Evolutionary conservation across 306 rosid genomes (phyloP), one percentile per base, ranked within the genome.

Genomic region (Dryas alaskensis): DNA sequence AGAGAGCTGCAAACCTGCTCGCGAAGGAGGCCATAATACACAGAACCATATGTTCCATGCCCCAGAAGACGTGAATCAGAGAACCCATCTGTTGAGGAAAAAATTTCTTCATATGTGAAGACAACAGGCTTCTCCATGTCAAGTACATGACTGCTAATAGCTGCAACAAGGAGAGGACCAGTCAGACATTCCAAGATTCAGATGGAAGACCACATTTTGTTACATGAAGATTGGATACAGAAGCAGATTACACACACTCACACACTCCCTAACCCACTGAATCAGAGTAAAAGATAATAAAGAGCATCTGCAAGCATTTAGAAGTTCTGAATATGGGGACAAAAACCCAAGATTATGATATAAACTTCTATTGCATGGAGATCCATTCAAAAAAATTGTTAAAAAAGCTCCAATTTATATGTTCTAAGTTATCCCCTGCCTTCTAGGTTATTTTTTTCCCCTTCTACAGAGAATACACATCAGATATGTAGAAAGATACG

Each of bases 11-110:
- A 74, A 81, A 95, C 99, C 98, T 92, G 99, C 74, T 92, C 93
- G 9, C 76, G 90, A 64, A 95, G 89, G 74, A 84, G 80, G 82
- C 88, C 83, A 86, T 84, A 90, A 78, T 84, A 95, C 67, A 95
- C 99, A 65, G 99, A 92, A 67, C 99, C 99, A 60, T 95, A 95
- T 16, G 91, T 90, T 83, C 99, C 99, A 81, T 90, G 88, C 70
- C 99, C 99, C 76, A 92, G 88, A 82, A 92, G 91, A 84, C 81
- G 83, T 61, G 99, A 83, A 71, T 94, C 99, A 49, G 97, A 89
- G 89, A 94, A 94, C 37, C 88, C 95, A 65, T 87, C 95, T 14
- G 97, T 88, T 40, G 90, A 59, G 70, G 95, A 76, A 68, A 73
- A 81, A 43, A 94, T 90, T 70, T 94, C 99, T 76, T 94, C 96